A percentile compares a stretch with the other conserved stretches of the same genome.
phyloP scores from a whole-genome alignment of 1,139 yeast species.

The Chernovozyma aurita region DNA sequence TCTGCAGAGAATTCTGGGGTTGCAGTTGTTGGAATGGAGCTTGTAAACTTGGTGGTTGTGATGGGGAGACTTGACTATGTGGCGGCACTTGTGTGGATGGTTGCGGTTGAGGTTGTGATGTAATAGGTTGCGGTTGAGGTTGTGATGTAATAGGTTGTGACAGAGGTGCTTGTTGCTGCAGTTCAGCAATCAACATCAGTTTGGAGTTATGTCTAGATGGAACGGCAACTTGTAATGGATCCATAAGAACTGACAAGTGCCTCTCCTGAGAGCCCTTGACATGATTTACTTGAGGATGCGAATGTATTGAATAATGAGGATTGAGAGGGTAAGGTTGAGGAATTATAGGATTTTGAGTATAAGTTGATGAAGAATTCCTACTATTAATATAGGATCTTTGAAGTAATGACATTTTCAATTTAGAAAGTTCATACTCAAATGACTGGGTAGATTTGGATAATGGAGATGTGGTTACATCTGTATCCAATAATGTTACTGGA shows the following conservation, averaged over 20 bases:
- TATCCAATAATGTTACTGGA: constrained; percentile 10
- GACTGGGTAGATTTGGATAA: constrained; percentile 9
- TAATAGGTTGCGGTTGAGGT: constrained; percentile 1
- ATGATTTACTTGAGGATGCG: constrained; percentile 9
- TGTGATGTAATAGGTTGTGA: constrained; percentile 1
- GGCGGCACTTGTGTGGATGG: not conserved
- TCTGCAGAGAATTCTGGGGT: not conserved
- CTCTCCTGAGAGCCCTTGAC: constrained; percentile 10
- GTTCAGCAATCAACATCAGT: constrained; percentile 5
- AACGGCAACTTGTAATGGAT: constrained; percentile 29
- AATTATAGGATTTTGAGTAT: constrained; percentile 12
- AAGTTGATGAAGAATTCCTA: constrained; percentile 5
- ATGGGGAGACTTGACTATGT: constrained; percentile 1
- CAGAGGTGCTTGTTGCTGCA: constrained; percentile 5
- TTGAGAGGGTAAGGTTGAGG: constrained; percentile 37
- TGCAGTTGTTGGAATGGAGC: not conserved
- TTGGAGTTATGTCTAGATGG: constrained; percentile 15
- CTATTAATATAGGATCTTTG: constrained; percentile 6
- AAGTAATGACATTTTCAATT: constrained; percentile 6
- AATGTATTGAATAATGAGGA: constrained; percentile 31
- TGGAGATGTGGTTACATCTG: constrained; percentile 14
- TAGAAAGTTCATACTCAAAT: constrained; percentile 7
- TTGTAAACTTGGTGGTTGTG: not conserved
- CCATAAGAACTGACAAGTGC: constrained; percentile 28
- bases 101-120: constrained; percentile 1